Evolutionary conservation across 352 stramenopile species (phyloP).

Genomic region (Phytopythium ostracodes): DNA sequence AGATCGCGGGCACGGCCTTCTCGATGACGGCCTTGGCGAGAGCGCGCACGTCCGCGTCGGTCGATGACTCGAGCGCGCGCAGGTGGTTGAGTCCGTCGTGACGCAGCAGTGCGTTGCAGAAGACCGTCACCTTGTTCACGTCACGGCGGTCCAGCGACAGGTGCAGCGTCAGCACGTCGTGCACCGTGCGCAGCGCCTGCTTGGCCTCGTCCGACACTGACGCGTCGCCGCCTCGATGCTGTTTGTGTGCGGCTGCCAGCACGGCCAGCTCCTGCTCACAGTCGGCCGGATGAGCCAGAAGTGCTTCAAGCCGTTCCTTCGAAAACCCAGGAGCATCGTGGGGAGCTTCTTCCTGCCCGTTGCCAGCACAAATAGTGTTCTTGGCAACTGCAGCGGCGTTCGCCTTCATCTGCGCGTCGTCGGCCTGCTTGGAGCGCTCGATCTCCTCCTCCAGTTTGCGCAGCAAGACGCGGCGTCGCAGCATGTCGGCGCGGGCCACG

Average conservation of each 20-base stretch:
- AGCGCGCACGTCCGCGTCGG: conserved; percentile 46
- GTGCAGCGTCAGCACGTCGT: conserved; percentile 70
- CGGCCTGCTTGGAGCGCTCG: conserved; percentile 60
- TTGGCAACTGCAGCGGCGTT: too few species aligned
- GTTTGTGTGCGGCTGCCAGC: conserved; percentile 18
- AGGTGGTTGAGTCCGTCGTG: conserved; percentile 69
- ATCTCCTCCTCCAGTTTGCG: conserved; percentile 76
- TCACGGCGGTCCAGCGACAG: conserved; percentile 66
- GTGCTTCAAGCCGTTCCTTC: conserved; percentile 46
- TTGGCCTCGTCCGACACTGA: conserved; percentile 30
- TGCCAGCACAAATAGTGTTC: too few species aligned
- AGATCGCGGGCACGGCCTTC: conserved; percentile 77
- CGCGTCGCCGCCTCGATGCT: neutral
- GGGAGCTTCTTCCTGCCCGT: too few species aligned
- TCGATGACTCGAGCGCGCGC: conserved; percentile 43
- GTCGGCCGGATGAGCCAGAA: conserved; percentile 57
- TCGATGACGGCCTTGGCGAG: conserved; percentile 77
- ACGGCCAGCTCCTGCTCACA: conserved; percentile 55
- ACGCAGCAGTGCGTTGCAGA: conserved; percentile 78
- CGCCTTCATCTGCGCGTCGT: conserved; percentile 19
- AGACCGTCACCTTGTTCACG: conserved; percentile 78
- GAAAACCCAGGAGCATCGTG: conserved; percentile 21
- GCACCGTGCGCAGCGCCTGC: conserved; percentile 48
- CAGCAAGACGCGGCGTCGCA: conserved; percentile 56
- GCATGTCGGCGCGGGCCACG: conserved; percentile 52